phyloP scores from a whole-genome alignment of 140 eudicot genomes.

The Erigeron philadelphicus region DNA sequence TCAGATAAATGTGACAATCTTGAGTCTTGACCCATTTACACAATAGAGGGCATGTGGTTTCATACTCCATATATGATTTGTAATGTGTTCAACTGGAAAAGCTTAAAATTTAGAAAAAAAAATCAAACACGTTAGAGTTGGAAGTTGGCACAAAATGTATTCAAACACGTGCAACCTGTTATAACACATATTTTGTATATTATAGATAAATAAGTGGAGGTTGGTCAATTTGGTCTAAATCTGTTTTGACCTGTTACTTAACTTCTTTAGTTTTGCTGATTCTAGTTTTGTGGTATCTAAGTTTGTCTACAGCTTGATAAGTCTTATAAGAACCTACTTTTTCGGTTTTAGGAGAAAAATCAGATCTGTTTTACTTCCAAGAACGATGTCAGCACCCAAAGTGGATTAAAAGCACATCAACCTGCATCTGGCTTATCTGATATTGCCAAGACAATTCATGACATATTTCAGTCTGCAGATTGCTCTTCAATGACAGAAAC shows the following conservation, averaged over 20 bases:
- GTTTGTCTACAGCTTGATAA: not conserved
- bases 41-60: no score
- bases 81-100: not conserved
- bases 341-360: constrained; percentile 23
- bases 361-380: constrained; percentile 5
- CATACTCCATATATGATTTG: not conserved
- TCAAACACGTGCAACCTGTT: no score
- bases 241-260: not conserved
- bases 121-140: not conserved
- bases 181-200: no score
- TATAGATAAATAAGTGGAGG: no score
- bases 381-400: constrained; percentile 10
- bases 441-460: constrained; percentile 40
- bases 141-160: not conserved
- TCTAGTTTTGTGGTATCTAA: not conserved
- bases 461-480: constrained; percentile 44
- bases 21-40: not conserved
- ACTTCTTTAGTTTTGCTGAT: not conserved
- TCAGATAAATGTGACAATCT: constrained; percentile 2
- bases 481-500: constrained; percentile 47
- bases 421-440: constrained; percentile 37
- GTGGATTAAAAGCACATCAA: constrained; percentile 22
- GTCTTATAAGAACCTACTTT: not conserved
- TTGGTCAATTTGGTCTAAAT: not conserved
- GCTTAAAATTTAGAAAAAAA: no score